phyloP scores from a whole-genome alignment of 306 rosid species.

The Ammopiptanthus mongolicus region DNA sequence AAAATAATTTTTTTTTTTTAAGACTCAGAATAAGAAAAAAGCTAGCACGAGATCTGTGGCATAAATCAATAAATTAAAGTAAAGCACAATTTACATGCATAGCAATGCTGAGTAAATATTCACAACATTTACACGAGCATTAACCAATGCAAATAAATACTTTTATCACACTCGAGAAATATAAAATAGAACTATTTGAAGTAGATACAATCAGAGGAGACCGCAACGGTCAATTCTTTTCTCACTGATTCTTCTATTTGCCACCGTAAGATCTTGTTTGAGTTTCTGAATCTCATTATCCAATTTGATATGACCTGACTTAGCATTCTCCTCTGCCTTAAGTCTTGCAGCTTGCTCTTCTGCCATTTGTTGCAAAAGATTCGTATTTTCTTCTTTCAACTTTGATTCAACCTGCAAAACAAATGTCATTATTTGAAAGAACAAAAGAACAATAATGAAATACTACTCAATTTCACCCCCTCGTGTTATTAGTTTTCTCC shows the following conservation, averaged over 20 bases:
- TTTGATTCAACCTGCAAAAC: slow-evolving; percentile 62
- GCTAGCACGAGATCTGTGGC: too few species aligned
- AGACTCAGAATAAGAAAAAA: too few species aligned
- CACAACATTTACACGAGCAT: too few species aligned
- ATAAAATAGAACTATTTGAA: too few species aligned
- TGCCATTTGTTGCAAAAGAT: slow-evolving; percentile 65
- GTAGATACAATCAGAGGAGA: slow-evolving; percentile 39
- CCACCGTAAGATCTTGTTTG: slow-evolving; percentile 56
- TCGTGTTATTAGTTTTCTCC: too few species aligned
- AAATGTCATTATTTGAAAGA: neutral
- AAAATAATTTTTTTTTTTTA: too few species aligned
- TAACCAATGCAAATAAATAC: too few species aligned
- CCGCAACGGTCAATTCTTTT: slow-evolving; percentile 25
- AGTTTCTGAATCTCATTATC: slow-evolving; percentile 56
- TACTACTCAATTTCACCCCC: too few species aligned
- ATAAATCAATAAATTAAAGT: too few species aligned
- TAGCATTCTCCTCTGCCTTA: slow-evolving; percentile 53
- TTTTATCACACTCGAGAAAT: too few species aligned
- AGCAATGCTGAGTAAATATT: too few species aligned
- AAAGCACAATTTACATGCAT: too few species aligned
- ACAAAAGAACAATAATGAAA: neutral
- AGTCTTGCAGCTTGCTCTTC: slow-evolving; percentile 81
- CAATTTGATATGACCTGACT: slow-evolving; percentile 42
- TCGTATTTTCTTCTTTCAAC: slow-evolving; percentile 52
- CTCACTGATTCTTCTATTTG: slow-evolving; percentile 9